Base-by-base conservation (phyloP, 1,139 yeast genomes). In the Pichia cactophila region DNA sequence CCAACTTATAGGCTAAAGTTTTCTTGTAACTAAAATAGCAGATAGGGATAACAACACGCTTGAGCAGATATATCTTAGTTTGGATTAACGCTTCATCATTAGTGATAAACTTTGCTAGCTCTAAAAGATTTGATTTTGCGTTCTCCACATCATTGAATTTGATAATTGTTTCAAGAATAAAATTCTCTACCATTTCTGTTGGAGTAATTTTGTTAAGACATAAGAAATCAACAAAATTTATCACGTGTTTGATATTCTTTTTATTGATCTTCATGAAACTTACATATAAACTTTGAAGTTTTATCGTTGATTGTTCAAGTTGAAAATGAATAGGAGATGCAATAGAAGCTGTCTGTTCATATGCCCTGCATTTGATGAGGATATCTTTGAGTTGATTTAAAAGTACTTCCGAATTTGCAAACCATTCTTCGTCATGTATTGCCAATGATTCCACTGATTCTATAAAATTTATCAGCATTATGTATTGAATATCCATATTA, bases 241-340 rank as follows among this genome's bases (percentile, higher is more conserved):
- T 72, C 1, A 81, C 69, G 35, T 66, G 58, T 7, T 68, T 70
- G 10, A 66, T 61, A 42, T 74, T 74, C 1, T 61, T 60, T 5
- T 47, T 46, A 11, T 48, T 50, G 3, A 58, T 58, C 29, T 66
- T 64, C 60, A 86, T 67, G 58, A 67, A 81, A 1, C 62, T 58
- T 4, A 84, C 77, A 54, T 81, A 75, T 2, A 85, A 62, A 0
- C 54, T 50, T 61, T 86, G 94, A 40, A 86, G 71, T 46, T 75
- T 81, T 26, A 74, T 75, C 39, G 85, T 69, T 0, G 94, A 80
- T 60, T 85, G 92, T 47, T 78, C 85, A n/a, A 86, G 74, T 61
- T 84, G 88, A 62, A 88, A 77, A 53, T 81, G 87, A 26, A 81
- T 69, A 1, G 84, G 73, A 0, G 90, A 81, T 1, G 80, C 74